Conservation (phyloP, 2,329 filamentous ascomycete genomes). For the Fusarium siculi region DNA sequence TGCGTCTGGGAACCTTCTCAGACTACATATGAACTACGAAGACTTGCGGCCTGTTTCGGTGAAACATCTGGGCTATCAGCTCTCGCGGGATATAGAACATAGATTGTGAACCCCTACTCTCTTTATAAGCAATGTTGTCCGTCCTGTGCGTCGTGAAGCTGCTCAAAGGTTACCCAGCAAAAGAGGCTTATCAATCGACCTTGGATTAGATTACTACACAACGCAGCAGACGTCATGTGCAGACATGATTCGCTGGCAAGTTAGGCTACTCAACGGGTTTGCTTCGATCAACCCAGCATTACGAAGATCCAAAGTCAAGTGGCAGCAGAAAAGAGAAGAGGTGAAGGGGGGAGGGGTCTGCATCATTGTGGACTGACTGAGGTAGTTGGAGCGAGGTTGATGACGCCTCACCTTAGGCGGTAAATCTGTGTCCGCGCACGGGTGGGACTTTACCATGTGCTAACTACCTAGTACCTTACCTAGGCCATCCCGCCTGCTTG, state of each 20-base stretch:
- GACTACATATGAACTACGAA: not conserved
- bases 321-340: slow-evolving; percentile 2
- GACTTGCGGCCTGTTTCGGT: not conserved
- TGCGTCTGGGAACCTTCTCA: not conserved
- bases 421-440: slow-evolving; percentile 24
- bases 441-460: slow-evolving; percentile 34
- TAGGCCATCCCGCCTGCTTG: slow-evolving; percentile 21
- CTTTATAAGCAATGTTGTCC: not conserved
- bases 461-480: too few species aligned
- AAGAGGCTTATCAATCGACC: slow-evolving; percentile 4
- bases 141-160: not conserved
- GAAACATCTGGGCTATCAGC: slow-evolving; percentile 5
- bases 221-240: not conserved
- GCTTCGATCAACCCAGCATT: not conserved
- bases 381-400: slow-evolving; percentile 39
- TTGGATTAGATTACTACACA: not conserved
- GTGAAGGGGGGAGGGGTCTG: slow-evolving; percentile 17
- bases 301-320: not conserved
- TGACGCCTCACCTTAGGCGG: slow-evolving; percentile 40
- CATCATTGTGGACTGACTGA: slow-evolving; percentile 48
- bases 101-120: slow-evolving; percentile 4
- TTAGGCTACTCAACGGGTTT: not conserved
- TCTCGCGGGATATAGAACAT: not conserved
- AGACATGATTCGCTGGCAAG: not conserved
- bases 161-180: slow-evolving; percentile 5